A percentile compares a stretch with the other conserved stretches of the same genome.
Evolutionary conservation across 2,329 filamentous ascomycete genomes (phyloP).

Genomic region (Clonostachys byssicola): DNA sequence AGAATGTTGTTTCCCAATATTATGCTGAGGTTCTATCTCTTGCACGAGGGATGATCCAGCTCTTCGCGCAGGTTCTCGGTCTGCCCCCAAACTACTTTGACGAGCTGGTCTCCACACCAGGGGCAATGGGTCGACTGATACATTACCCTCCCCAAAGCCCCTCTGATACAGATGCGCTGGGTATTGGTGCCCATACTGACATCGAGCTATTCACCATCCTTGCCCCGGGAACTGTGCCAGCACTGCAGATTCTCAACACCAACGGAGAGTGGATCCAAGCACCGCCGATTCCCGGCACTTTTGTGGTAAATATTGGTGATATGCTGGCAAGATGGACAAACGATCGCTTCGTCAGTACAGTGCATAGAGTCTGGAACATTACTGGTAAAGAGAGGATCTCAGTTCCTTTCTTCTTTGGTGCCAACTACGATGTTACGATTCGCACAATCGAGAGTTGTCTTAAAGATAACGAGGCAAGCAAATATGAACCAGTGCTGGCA

Average conservation of each 20-base stretch:
- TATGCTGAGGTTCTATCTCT: conserved; percentile 12
- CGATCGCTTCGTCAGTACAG: conserved; percentile 2
- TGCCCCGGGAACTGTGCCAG: conserved; percentile 29
- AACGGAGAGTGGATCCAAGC: conserved; percentile 44
- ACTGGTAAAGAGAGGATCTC: conserved; percentile 36
- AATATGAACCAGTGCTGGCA: conserved; percentile 32
- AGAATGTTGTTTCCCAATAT: conserved; percentile 6
- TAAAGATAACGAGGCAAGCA: conserved; percentile 36
- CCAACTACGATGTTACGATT: conserved; percentile 48
- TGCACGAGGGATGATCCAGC: conserved; percentile 12
- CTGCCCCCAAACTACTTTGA: conserved; percentile 12
- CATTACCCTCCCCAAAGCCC: conserved; percentile 9
- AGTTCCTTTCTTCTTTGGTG: conserved; percentile 53
- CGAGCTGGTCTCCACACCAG: conserved; percentile 9
- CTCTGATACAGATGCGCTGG: neutral
- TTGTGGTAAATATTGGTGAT: conserved; percentile 88
- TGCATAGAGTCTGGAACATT: conserved; percentile 22
- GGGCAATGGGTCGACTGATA: conserved; percentile 14
- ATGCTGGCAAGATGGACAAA: conserved; percentile 86
- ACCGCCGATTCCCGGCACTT: conserved; percentile 71
- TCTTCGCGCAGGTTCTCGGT: conserved; percentile 13
- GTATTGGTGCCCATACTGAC: conserved; percentile 1
- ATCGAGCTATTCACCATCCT: conserved; percentile 21
- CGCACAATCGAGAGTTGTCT: conserved; percentile 43
- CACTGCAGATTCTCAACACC: conserved; percentile 43